Evolutionary conservation across 805 yeast species (phyloP).

Genomic region (Yamadazyma takamatsuzukensis): DNA sequence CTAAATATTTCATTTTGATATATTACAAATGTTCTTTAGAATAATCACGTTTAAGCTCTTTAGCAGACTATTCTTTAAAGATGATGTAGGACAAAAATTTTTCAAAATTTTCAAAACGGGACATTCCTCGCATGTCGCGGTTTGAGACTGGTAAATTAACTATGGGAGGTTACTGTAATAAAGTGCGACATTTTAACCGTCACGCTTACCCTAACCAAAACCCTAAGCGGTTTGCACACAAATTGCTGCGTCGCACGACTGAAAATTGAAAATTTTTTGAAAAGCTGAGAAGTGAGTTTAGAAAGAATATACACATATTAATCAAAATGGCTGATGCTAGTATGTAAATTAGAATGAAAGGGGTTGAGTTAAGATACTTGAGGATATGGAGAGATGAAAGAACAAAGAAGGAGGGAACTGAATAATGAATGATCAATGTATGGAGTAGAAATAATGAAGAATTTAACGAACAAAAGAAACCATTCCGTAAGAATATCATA

Average conservation of each 20-base stretch:
- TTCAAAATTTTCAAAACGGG: slow-evolving; percentile 11
- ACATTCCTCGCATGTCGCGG: no score
- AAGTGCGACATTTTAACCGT: no score
- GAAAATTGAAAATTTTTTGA: slow-evolving; percentile 18
- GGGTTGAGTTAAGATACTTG: background rate
- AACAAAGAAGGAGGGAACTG: slow-evolving; percentile 1
- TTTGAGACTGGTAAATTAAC: no score
- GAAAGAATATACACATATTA: slow-evolving; percentile 6
- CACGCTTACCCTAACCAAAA: no score
- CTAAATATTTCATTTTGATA: slow-evolving; percentile 82
- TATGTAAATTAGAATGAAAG: slow-evolving; percentile 18
- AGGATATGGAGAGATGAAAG: background rate
- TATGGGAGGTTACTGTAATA: no score
- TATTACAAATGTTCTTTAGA: slow-evolving; percentile 5
- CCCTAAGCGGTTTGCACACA: no score
- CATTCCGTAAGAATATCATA: background rate
- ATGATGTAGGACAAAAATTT: no score
- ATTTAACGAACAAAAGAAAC: no score
- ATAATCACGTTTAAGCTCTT: slow-evolving; percentile 20
- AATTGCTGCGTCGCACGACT: no score
- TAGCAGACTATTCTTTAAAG: slow-evolving; percentile 77
- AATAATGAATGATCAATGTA: slow-evolving; percentile 1
- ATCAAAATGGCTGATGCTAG: slow-evolving; percentile 35
- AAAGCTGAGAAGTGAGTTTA: slow-evolving; percentile 5
- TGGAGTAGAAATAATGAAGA: slow-evolving; percentile 1